Evolutionary conservation across 1,139 yeast species (phyloP), one percentile per base, ranked within the genome.

Genomic region (Scheffersomyces cryptocercus): DNA sequence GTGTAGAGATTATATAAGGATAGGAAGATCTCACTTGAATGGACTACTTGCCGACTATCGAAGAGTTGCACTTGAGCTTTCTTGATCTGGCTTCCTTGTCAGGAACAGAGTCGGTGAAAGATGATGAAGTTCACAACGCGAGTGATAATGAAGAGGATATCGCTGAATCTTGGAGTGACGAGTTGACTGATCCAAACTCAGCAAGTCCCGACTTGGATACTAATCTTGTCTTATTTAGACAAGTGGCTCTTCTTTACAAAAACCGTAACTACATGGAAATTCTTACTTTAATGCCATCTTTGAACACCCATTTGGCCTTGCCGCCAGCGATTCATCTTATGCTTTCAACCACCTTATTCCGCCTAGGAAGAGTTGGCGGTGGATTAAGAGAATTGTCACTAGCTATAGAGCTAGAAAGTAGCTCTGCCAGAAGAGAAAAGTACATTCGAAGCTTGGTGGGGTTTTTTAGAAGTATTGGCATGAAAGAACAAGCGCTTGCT

Each of bases 371-470:
- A 24, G 38, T 51, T 9, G 53, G 53, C 9, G 60, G 60, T 4
- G 67, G 62, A 0, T 47, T 65, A 13, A 45, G 71, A 28, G 64
- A 65, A 42, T 43, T 64, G 13, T 56, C 68, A 0, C 34, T 67
- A 11, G 56, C 64, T 1, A 58, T 65, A 8, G 73, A 67, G 43
- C 41, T 53, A 28, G 64, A 64, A 37, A 36, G 46, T 11, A 50
- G 51, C 37, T 41, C 46, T 0, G 37, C 36, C 5, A 56, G 53
- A 16, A 47, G 59, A 37, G 53, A 53, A 15, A 40, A 54, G 37
- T 49, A 56, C 20, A 48, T 65, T 6, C 26, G 38, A 12, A 51
- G 54, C 33, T 44, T 64, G 33, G 43, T 52, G 12, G 37, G 45
- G 9, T 48, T 56, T 15, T 60, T 65, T 36, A 47, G 52, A 9